Base-by-base conservation (phyloP, 2,329 filamentous ascomycete genomes). In the Trichoderma citrinoviride region DNA sequence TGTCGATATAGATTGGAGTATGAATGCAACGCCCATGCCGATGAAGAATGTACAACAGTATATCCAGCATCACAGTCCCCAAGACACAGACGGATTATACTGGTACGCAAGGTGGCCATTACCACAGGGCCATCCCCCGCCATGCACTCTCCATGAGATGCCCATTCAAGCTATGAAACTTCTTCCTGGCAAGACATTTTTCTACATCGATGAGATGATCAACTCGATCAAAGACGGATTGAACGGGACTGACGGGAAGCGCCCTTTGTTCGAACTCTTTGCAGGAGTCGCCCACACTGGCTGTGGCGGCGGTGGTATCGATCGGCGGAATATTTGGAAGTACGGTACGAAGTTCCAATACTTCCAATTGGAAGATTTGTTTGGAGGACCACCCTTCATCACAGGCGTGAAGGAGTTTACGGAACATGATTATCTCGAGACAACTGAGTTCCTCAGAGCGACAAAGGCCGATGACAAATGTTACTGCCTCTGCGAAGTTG, bases 291-390 rank as follows among this genome's bases (percentile, higher is more conserved):
- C 78, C 1, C 80, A 80, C 58, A 89, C 88, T 0, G 82, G 77
- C 61, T 82, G 88, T 0, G 84, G 88, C 64, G 74, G 88, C 0
- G 84, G 88, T 64, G 74, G 56, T 19, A n/a, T 76, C 14, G 73
- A 77, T 7, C 69, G 1, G 3, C 8, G n/a, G n/a, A n/a, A n/a
- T n/a, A n/a, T n/a, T n/a, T n/a, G n/a, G n/a, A n/a, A n/a, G n/a
- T n/a, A n/a, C n/a, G n/a, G 71, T 4, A 3, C 12, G 7, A 77
- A 73, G 21, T 85, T 81, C 67, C 88, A 91, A 70, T 79, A 85
- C 63, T 90, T 91, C 67, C 81, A 85, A n/a, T 84, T 91, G 56
- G 78, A 80, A 44, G 87, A 90, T 69, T 73, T 91, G 0, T 87
- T 86, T 68, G 84, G 85, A 66, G 79, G 78, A 12, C 82, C 82